phyloP scores from a whole-genome alignment of 495 filamentous ascomycete genomes.

The Penicillium alfredii region DNA sequence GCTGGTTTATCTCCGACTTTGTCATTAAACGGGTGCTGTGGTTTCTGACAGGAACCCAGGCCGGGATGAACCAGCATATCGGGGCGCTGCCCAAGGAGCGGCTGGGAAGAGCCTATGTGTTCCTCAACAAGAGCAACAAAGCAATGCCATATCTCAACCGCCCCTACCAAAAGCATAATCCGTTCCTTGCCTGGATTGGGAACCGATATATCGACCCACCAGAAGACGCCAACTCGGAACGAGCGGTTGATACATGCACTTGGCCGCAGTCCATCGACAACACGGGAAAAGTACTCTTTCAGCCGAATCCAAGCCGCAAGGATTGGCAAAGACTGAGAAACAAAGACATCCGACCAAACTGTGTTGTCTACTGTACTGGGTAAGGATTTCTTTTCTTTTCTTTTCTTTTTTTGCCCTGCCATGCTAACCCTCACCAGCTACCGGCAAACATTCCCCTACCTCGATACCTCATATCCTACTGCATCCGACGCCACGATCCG shows the following conservation, averaged over 20 bases:
- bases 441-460: constrained; percentile 15
- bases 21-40: constrained; percentile 12
- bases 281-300: constrained; percentile 9
- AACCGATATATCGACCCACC: constrained; percentile 15
- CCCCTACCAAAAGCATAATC: constrained; percentile 10
- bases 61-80: constrained; percentile 15
- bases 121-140: constrained; percentile 16
- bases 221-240: constrained; percentile 11
- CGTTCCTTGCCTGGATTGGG: constrained; percentile 9
- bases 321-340: constrained; percentile 14
- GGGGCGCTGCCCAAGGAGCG: constrained; percentile 11
- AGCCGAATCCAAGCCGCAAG: constrained; percentile 8
- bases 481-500: constrained; percentile 13
- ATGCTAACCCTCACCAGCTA: constrained; percentile 1
- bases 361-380: constrained; percentile 14
- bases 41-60: constrained; percentile 14
- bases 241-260: constrained; percentile 13
- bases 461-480: constrained; percentile 11
- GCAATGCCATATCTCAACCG: constrained; percentile 17
- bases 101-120: constrained; percentile 12
- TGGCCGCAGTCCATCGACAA: constrained; percentile 14
- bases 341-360: constrained; percentile 8
- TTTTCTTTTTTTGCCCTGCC: too few relatives aligned
- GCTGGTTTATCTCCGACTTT: constrained; percentile 13
- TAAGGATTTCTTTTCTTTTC: too few relatives aligned